Percentiles rank a stretch among this genome's conserved stretches.
phyloP scores from a whole-genome alignment of 2,329 filamentous ascomycete genomes.

The Fusarium liriodendri region DNA sequence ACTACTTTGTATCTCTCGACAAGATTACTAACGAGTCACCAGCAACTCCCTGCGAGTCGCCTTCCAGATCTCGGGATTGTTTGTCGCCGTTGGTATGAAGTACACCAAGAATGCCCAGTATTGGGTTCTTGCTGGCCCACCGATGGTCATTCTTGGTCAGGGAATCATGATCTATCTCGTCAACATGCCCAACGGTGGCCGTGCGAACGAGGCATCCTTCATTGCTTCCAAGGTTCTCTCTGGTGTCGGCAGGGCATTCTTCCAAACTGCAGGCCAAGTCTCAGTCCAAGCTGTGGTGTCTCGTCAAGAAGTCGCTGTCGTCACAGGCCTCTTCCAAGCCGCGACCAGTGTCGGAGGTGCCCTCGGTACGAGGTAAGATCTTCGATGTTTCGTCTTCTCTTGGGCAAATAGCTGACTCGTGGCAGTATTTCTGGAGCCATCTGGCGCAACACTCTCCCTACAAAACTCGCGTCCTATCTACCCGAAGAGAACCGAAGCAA shows the following conservation, averaged over 20 bases:
- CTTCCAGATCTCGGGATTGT: neutral
- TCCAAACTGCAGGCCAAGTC: neutral
- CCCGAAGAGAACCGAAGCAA: conserved; percentile 24
- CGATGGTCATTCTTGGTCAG: neutral
- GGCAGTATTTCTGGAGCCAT: conserved; percentile 48
- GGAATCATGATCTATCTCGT: neutral
- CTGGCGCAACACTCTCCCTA: conserved; percentile 43
- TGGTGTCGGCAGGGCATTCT: neutral
- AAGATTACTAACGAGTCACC: neutral
- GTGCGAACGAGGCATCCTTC: neutral
- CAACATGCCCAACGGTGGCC: neutral
- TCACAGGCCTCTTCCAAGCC: conserved; percentile 48
- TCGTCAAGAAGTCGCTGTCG: conserved; percentile 48
- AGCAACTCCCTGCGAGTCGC: neutral
- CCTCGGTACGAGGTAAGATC: conserved; percentile 44
- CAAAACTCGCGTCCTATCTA: conserved; percentile 35
- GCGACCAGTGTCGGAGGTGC: conserved; percentile 44
- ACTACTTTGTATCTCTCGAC: neutral
- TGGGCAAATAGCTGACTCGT: neutral
- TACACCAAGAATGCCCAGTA: neutral
- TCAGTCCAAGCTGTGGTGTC: conserved; percentile 44
- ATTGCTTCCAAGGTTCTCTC: neutral
- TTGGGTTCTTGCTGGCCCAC: neutral
- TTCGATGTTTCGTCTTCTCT: rapidly evolving
- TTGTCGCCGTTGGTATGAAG: neutral